Evolutionary conservation across 768 basidiomycete genomes (phyloP).

Genomic region (Amanita molliuscula): DNA sequence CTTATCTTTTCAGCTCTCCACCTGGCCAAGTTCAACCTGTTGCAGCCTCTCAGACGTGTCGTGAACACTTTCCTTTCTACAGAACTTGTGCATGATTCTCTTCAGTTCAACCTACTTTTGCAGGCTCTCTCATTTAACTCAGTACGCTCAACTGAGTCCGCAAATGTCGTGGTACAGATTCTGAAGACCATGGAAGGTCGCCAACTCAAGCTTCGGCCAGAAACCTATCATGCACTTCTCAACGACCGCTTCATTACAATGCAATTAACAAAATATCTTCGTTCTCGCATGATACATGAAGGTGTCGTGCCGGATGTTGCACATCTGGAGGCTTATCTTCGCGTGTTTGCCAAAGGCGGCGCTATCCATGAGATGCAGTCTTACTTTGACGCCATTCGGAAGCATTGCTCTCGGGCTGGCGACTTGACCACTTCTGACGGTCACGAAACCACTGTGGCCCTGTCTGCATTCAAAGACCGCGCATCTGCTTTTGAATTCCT

Average conservation of each 20-base stretch:
- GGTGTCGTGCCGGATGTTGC: conserved; percentile 25
- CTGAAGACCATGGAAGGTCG: conserved; percentile 38
- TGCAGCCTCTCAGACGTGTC: conserved; percentile 34
- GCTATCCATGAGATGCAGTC: conserved; percentile 28
- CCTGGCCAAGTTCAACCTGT: conserved; percentile 39
- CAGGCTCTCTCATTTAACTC: conserved; percentile 35
- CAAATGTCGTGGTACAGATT: conserved; percentile 28
- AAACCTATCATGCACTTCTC: conserved; percentile 35
- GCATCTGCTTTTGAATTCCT: conserved; percentile 40
- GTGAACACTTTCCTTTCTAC: conserved; percentile 30
- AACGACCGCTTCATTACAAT: conserved; percentile 40
- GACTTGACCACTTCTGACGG: conserved; percentile 11
- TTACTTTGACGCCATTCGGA: conserved; percentile 29
- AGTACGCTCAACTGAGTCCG: conserved; percentile 26
- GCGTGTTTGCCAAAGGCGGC: conserved; percentile 35
- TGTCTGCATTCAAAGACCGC: conserved; percentile 30
- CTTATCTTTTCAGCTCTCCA: conserved; percentile 36
- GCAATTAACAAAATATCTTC: conserved; percentile 38
- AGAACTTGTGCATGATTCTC: conserved; percentile 15
- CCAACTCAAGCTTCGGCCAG: conserved; percentile 25
- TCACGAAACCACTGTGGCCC: conserved; percentile 31
- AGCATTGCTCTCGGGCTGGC: background rate
- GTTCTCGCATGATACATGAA: conserved; percentile 28
- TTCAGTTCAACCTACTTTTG: conserved; percentile 45
- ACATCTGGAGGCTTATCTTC: conserved; percentile 40